Evolutionary conservation across 163 green algal genomes (phyloP), one percentile per base, ranked within the genome.

Genomic region (Coccomyxa subellipsoidea): DNA sequence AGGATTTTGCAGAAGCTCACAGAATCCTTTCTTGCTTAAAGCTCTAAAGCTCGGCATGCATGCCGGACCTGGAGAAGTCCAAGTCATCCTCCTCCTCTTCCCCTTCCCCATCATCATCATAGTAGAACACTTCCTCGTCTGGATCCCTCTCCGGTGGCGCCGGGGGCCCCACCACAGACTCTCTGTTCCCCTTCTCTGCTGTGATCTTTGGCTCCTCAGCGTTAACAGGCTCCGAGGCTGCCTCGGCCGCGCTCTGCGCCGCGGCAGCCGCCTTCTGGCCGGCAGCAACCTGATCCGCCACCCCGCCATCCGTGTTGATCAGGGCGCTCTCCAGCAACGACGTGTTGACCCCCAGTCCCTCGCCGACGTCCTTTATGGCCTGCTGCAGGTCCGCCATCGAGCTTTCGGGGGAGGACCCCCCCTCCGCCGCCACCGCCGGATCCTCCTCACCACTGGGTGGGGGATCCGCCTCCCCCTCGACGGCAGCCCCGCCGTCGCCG

Each of bases 41-140:
- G 47, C 23, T 59, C 47, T 34, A 73, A 8, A 73, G n/a, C 66
- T 73, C 66, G 32, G 66, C 66, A 73, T 73, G 66, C 66, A 73
- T 73, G 66, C 66, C 66, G 21, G 66, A 36, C 32, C 66, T 73
- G 66, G 66, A 34, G 66, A 73, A 73, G 27, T 73, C 66, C 31
- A 73, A 8, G 8, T 73, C 66, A 4, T 73, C 66, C 10, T 73
- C 66, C 4, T 73, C 66, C 27, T 73, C 66, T 34, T 73, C 66
- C 8, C 32, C 66, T 8, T 73, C 66, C 27, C 10, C 66, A 4
- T 2, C 66, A 73, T 73, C n/a, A 34, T 73, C 66, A 34, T 73
- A 32, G 4, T 73, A 73, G 8, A 36, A 73, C 66, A 73, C 18
- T n/a, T 73, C 66, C n/a, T 34, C n/a, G 10, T 73, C 66, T 73